Evolutionary conservation across 495 filamentous ascomycete genomes (phyloP), one percentile per base, ranked within the genome.

Genomic region (Penicillium arizonense): DNA sequence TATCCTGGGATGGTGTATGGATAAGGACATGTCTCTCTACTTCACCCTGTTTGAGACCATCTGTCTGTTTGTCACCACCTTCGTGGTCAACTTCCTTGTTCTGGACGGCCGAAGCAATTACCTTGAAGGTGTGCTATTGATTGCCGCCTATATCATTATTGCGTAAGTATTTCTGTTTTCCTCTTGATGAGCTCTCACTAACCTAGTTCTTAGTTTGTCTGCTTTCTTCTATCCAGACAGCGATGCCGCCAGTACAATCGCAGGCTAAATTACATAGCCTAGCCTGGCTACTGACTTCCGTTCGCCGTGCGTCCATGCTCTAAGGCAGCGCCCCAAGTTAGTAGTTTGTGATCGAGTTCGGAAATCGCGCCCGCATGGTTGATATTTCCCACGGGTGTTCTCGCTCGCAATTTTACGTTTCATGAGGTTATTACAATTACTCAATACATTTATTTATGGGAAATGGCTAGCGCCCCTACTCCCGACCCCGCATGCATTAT

Each of bases 1-100:
- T 21, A 82, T 96, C 10, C 78, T 96, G n/a, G 91, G 90, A 10
- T 96, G 91, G 91, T 82, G 80, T 50, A 81, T 96, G 76, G 74
- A 78, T 53, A 89, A 86, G 61, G 80, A 87, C 24, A 96, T 96
- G 91, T 84, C 83, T 28, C 73, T 96, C 11, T 95, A 93, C 74
- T 96, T 96, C 60, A 96, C 88, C 33, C 75, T 96, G 21, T 96
- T 96, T 67, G 91, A 96, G 76, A 96, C 91, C 4, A 83, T 95
- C 9, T 87, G 79, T 40, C 74, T 96, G 20, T 95, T 96, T 62
- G 89, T 91, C 14, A 89, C 88, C 32, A 86, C 86, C 18, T 96
- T 96, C 55, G 90, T 81, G 21, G 88, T 95, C 59, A 96, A 95
- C 66, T 96, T 94, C 70, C 70, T 96, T 35, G 88, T 96, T 24